phyloP scores from a whole-genome alignment of 345 rosid species.

The Geranium rotundifolium region DNA sequence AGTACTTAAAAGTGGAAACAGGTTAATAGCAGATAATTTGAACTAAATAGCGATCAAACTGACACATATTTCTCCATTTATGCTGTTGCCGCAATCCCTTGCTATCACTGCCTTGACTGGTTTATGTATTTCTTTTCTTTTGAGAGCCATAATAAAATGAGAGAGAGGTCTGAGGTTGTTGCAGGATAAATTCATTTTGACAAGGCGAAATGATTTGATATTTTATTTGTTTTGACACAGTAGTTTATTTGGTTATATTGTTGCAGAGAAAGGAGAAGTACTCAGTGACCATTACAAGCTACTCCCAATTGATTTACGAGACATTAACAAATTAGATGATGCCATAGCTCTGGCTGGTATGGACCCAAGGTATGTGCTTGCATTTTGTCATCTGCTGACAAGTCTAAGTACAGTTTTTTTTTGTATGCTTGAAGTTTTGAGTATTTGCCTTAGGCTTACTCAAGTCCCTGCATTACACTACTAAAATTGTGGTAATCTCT shows the following conservation, averaged over 20 bases:
- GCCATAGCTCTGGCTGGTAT: slow-evolving; percentile 57
- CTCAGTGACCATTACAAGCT: slow-evolving; percentile 80
- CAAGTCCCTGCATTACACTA: neutral
- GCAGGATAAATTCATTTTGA: no score
- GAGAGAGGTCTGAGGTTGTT: no score
- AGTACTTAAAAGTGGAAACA: neutral
- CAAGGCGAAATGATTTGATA: no score
- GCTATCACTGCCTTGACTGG: no score
- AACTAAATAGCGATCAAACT: neutral
- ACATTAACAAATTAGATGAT: slow-evolving; percentile 57
- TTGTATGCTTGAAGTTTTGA: no score
- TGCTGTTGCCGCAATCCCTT: neutral
- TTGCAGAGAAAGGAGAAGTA: slow-evolving; percentile 83
- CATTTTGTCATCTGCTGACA: neutral
- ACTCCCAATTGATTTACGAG: slow-evolving; percentile 78
- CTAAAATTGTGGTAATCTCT: neutral
- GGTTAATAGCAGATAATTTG: neutral
- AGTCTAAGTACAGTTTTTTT: neutral
- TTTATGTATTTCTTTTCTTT: no score
- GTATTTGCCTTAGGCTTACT: neutral
- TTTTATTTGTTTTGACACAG: no score
- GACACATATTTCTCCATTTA: neutral
- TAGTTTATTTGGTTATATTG: slow-evolving; percentile 1
- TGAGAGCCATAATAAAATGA: no score
- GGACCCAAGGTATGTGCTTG: slow-evolving; percentile 62